A percentile compares a stretch with the other conserved stretches of the same genome.
phyloP scores from a whole-genome alignment of 2,329 filamentous ascomycete genomes.

The Cordyceps tenuipes region DNA sequence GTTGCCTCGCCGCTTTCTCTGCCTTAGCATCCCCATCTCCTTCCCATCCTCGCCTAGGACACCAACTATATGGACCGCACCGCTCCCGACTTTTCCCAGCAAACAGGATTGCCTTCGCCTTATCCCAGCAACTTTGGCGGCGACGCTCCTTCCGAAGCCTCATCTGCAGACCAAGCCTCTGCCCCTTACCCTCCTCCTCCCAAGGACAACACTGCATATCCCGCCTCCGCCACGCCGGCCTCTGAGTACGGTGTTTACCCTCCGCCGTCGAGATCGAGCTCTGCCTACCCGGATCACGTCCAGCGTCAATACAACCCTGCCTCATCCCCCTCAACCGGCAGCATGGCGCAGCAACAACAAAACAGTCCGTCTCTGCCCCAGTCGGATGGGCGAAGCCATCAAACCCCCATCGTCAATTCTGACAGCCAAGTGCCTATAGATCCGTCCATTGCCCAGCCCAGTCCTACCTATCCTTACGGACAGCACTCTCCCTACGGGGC shows the following conservation, averaged over 20 bases:
- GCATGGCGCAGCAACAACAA: slow-evolving; percentile 75
- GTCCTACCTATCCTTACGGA: slow-evolving; percentile 77
- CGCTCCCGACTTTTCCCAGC: slow-evolving; percentile 64
- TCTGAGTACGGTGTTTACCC: slow-evolving; percentile 83
- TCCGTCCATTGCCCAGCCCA: slow-evolving; percentile 91
- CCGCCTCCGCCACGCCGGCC: slow-evolving; percentile 72
- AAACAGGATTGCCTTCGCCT: slow-evolving; percentile 78
- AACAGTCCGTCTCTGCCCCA: slow-evolving; percentile 94
- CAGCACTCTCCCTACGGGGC: slow-evolving; percentile 84
- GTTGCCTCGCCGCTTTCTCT: background rate
- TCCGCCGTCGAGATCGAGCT: slow-evolving; percentile 65
- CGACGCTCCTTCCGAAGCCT: slow-evolving; percentile 75
- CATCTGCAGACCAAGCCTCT: slow-evolving; percentile 84
- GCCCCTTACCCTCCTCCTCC: slow-evolving; percentile 79
- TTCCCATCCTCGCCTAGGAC: slow-evolving; percentile 16
- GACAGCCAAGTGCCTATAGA: slow-evolving; percentile 98
- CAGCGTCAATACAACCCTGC: slow-evolving; percentile 76
- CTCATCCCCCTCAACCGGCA: slow-evolving; percentile 64
- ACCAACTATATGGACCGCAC: slow-evolving; percentile 48
- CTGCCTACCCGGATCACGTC: slow-evolving; percentile 74
- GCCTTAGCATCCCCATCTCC: slow-evolving; percentile 11
- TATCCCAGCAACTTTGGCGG: slow-evolving; percentile 56
- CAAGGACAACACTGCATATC: slow-evolving; percentile 67
- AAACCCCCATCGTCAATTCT: slow-evolving; percentile 76
- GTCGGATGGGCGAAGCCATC: slow-evolving; percentile 73